Conservation (phyloP, 2,329 filamentous ascomycete species). For the Pseudogymnoascus sp. region DNA sequence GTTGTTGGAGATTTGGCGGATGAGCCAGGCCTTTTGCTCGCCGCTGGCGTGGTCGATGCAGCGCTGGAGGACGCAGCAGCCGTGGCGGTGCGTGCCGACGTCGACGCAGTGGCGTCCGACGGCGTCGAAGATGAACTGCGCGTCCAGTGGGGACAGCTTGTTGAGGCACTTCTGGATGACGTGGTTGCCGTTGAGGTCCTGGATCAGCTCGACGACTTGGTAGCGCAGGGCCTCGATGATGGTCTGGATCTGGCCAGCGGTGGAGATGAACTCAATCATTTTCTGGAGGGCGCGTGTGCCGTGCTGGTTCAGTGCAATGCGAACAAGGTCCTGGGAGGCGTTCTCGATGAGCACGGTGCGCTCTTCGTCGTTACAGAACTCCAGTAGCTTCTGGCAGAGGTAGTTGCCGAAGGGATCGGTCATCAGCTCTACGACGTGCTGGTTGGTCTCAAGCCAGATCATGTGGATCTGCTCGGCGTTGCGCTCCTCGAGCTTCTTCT, state of each 20-base stretch:
- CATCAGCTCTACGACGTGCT: slow-evolving; percentile 95
- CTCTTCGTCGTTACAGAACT: slow-evolving; percentile 92
- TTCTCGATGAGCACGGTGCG: slow-evolving; percentile 89
- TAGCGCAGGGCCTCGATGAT: slow-evolving; percentile 79
- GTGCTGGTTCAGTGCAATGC: slow-evolving; percentile 94
- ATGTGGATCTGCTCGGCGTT: slow-evolving; percentile 77
- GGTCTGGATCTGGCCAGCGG: slow-evolving; percentile 73
- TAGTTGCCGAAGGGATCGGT: slow-evolving; percentile 99
- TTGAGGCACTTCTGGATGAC: slow-evolving; percentile 99
- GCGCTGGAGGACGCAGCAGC: slow-evolving; percentile 94
- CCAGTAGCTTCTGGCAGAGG: slow-evolving; percentile 94
- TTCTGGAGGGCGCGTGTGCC: slow-evolving; percentile 95
- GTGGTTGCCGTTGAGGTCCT: slow-evolving; percentile 97
- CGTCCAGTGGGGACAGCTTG: slow-evolving; percentile 76
- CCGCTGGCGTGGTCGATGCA: slow-evolving; percentile 96
- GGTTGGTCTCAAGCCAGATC: slow-evolving; percentile 90
- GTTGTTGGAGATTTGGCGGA: slow-evolving; percentile 79
- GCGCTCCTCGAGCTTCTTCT: slow-evolving; percentile 93
- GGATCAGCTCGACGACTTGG: slow-evolving; percentile 88
- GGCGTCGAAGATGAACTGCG: slow-evolving; percentile 94
- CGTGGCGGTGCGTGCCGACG: slow-evolving; percentile 94
- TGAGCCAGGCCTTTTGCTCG: slow-evolving; percentile 79
- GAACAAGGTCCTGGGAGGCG: slow-evolving; percentile 78
- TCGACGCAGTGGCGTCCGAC: slow-evolving; percentile 81
- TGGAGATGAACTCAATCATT: slow-evolving; percentile 97